A percentile compares a stretch with the other conserved stretches of the same genome.
These are phyloP conservation scores for Nicotiana attenuata DNA, from an alignment of 257 asterid genomes.

Conservation along the genomic window DNA sequence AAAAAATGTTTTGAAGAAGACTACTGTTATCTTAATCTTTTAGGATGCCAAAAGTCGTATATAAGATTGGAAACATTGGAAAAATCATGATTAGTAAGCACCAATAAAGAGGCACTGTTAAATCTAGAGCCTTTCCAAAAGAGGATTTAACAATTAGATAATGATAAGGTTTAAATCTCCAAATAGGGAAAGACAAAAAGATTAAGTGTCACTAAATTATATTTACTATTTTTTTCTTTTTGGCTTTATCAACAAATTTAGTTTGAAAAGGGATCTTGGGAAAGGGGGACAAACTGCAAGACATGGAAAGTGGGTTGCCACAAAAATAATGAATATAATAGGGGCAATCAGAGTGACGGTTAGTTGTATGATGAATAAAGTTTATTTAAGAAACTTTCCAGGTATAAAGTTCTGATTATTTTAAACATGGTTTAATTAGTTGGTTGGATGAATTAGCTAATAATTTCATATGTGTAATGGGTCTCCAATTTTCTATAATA, in stretches of 20 bases:
- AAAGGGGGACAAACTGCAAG: neutral
- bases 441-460: neutral
- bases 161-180: slow-evolving; percentile 14
- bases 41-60: neutral
- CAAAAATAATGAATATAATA: neutral
- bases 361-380: slow-evolving; percentile 9
- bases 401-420: neutral
- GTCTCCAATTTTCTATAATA: neutral
- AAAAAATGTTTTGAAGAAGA: slow-evolving; percentile 7
- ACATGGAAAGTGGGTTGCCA: slow-evolving; percentile 9
- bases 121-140: slow-evolving; percentile 17
- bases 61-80: neutral
- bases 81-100: slow-evolving; percentile 3
- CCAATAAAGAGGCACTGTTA: slow-evolving; percentile 6
- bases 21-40: slow-evolving; percentile 10
- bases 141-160: slow-evolving; percentile 7
- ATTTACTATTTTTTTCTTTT: neutral
- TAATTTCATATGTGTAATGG: neutral
- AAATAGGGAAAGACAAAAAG: slow-evolving; percentile 19
- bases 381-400: neutral
- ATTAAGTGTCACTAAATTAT: neutral
- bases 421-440: neutral
- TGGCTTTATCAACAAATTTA: neutral
- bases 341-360: neutral
- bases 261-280: neutral